Percentiles rank a stretch among this genome's conserved stretches.
Evolutionary conservation across 1,284 basidiomycete genomes (phyloP).

Genomic region (Rhodotorula sp.): DNA sequence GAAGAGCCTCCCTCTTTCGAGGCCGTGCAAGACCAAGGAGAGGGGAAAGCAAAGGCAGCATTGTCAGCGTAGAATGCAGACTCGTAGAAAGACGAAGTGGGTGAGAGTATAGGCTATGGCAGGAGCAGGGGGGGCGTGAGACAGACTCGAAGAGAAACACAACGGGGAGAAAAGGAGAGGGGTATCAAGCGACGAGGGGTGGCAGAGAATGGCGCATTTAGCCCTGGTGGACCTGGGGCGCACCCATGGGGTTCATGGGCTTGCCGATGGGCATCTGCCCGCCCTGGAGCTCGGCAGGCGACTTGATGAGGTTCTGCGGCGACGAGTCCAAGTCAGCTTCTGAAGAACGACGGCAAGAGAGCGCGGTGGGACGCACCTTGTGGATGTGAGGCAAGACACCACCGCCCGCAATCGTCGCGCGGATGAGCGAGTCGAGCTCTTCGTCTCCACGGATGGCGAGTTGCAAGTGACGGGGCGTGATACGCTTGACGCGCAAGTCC

Average conservation of each 20-base stretch:
- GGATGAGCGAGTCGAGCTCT: constrained; percentile 65
- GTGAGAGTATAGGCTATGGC: background rate
- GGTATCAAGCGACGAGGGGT: background rate
- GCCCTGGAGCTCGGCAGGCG: constrained; percentile 27
- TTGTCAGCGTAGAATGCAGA: no score
- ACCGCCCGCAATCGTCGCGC: constrained; percentile 65
- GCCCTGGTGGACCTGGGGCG: background rate
- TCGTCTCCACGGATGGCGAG: constrained; percentile 95
- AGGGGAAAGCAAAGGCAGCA: no score
- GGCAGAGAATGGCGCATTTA: background rate
- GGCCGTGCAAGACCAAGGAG: no score
- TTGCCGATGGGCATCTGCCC: background rate
- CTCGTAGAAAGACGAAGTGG: no score
- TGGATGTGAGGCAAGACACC: constrained; percentile 96
- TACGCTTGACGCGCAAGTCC: constrained; percentile 92
- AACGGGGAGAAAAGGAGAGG: background rate
- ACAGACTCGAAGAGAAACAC: background rate
- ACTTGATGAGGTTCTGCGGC: constrained; percentile 33
- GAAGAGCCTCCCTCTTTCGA: no score
- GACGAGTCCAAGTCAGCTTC: background rate
- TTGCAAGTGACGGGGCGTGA: constrained; percentile 89
- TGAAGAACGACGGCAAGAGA: no score
- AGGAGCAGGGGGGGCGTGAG: background rate
- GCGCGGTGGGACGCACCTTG: constrained; percentile 56
- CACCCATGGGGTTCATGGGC: constrained; percentile 5